A percentile compares a stretch with the other conserved stretches of the same genome.
These are phyloP conservation scores for Yamadazyma taylorii DNA, from an alignment of 1,139 yeast species.

Conservation along the genomic window DNA sequence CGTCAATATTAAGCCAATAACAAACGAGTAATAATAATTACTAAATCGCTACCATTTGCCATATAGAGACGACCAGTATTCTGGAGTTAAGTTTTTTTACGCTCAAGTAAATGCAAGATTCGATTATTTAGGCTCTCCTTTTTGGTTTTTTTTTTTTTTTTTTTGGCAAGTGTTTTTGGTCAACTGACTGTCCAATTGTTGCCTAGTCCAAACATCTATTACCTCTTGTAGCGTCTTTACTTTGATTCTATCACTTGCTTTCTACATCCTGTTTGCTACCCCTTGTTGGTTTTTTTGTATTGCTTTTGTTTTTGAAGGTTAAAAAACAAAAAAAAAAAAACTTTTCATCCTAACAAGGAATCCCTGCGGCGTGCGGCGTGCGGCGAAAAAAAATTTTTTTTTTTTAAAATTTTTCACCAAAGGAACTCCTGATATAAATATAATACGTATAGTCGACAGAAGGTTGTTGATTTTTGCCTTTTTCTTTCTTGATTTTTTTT, in stretches of 20 bases:
- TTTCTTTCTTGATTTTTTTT: background rate
- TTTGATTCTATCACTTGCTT: background rate
- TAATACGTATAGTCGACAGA: background rate
- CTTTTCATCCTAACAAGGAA: slow-evolving; percentile 8
- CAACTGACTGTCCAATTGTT: too few relatives aligned
- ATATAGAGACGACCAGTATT: background rate
- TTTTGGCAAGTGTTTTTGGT: too few relatives aligned
- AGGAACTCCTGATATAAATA: slow-evolving; percentile 2
- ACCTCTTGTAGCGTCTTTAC: background rate
- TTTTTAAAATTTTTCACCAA: slow-evolving; percentile 2
- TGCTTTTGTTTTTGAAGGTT: background rate
- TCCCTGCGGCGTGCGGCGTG: slow-evolving; percentile 15
- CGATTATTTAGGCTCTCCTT: too few relatives aligned
- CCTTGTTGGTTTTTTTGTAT: too few relatives aligned
- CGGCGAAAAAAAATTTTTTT: slow-evolving; percentile 16
- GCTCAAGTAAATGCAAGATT: background rate
- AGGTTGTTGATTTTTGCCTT: background rate
- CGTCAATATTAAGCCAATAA: background rate
- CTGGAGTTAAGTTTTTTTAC: background rate
- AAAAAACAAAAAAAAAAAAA: slow-evolving; percentile 3
- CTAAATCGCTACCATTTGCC: slow-evolving; percentile 1
- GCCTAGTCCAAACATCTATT: too few relatives aligned
- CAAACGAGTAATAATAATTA: background rate
- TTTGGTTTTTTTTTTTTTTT: too few relatives aligned
- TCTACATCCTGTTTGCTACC: background rate